Conservation (phyloP, 192 early-diverging fungal species). For the Linnemannia elongata region DNA sequence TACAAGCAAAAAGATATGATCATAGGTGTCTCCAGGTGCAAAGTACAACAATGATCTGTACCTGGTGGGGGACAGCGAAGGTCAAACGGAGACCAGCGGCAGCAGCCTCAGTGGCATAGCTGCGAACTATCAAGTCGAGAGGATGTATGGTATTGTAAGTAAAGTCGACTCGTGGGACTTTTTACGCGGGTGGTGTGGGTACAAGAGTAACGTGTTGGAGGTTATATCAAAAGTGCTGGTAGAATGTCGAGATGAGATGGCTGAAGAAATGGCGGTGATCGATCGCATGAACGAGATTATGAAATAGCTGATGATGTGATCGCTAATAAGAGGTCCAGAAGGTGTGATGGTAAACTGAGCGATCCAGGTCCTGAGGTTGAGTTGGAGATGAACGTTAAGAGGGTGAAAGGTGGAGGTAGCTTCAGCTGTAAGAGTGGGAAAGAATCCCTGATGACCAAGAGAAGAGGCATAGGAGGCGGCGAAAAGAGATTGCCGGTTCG, state of each 20-base stretch:
- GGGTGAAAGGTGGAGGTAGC: neutral
- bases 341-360: neutral
- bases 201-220: neutral
- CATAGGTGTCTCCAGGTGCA: neutral
- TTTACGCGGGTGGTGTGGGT: neutral
- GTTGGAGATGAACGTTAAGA: neutral
- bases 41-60: constrained; percentile 41
- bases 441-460: neutral
- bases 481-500: neutral
- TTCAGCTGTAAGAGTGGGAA: neutral
- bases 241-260: neutral
- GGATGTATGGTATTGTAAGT: neutral
- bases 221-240: neutral
- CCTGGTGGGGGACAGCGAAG: constrained; percentile 94
- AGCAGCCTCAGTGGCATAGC: constrained; percentile 87
- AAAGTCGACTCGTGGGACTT: neutral
- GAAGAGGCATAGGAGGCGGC: neutral
- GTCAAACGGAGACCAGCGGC: constrained; percentile 79
- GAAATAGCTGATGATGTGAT: neutral
- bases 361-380: neutral
- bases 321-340: neutral
- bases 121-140: constrained; percentile 64
- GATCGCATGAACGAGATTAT: neutral
- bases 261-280: neutral
- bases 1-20: neutral